Evolutionary conservation across 768 basidiomycete genomes (phyloP).

Genomic region (Phlegmacium glaucopus): DNA sequence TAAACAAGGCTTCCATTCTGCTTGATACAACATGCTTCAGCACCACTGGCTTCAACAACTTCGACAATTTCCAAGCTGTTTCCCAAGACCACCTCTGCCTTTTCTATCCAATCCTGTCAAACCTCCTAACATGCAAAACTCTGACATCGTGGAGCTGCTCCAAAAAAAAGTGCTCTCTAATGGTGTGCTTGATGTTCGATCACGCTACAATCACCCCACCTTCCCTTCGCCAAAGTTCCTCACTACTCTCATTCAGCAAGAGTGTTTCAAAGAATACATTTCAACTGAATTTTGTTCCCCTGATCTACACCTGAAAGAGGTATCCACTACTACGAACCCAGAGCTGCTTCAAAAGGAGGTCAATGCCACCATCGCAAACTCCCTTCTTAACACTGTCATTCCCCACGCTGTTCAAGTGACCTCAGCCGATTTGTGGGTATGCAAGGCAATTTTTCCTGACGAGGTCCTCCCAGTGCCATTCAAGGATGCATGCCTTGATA

Average conservation of each 20-base stretch:
- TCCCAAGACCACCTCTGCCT: constrained; percentile 3
- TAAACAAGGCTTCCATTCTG: not conserved
- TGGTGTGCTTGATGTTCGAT: constrained; percentile 3
- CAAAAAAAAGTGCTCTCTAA: constrained; percentile 5
- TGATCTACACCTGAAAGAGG: not conserved
- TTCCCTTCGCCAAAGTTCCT: constrained; percentile 4
- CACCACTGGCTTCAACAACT: not conserved
- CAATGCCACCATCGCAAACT: not conserved
- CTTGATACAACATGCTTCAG: not conserved
- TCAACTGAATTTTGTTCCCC: constrained; percentile 2
- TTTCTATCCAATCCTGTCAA: not conserved
- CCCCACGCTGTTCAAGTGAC: not conserved
- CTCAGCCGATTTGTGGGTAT: not conserved
- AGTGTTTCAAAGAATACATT: constrained; percentile 4
- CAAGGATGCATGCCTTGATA: not conserved
- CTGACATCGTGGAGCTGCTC: constrained; percentile 2
- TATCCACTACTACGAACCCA: constrained; percentile 5
- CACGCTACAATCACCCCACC: constrained; percentile 6
- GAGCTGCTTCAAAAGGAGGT: constrained; percentile 3
- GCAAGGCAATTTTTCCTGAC: not conserved
- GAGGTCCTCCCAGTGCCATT: not conserved
- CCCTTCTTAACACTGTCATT: not conserved
- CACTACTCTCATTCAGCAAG: constrained; percentile 5
- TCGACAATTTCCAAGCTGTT: constrained; percentile 2
- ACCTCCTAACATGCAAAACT: constrained; percentile 3